Base-by-base conservation (phyloP, 2,329 filamentous ascomycete genomes). In the Didymella segeticola region DNA sequence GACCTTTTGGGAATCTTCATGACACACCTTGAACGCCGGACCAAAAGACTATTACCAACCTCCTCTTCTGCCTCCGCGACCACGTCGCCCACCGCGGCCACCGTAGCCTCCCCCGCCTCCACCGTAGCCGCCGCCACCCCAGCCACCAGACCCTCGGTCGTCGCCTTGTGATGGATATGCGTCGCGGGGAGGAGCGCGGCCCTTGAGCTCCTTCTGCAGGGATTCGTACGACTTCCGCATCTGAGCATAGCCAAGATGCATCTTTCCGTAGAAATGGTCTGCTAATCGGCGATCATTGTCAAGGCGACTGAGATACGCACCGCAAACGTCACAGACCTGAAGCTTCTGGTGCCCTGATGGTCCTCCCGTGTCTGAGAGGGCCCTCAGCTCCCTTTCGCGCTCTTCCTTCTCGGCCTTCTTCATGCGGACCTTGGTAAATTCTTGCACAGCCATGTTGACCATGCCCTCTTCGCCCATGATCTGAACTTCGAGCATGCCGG, bases 221-320 rank as follows among this genome's bases (percentile, higher is more conserved):
- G 84, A 80, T 50, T 96, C 92, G 68, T 86, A 92, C 3, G 92
- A 95, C 82, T 95, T 96, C 66, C 95, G 86, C 95, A 99, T 99
- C 78, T 96, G 91, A 14, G 95, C 95, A 73, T 98, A 99, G 0
- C 95, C 95, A 52, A 99, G 79, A 72, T 99, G 95, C 95, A 99
- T 99, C 82, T 99, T 99, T 19, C 95, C 95, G 76, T 97, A 98
- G 73, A 99, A 99, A 75, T 99, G 95, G 73, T 99, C 95, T 17
- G 95, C 95, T 70, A 99, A 76, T 25, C 95, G 84, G 29, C 95
- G 85, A 74, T 99, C 95, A 71, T 99, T 99, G 73, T 99, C 95
- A 26, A 99, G 83, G 19, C 95, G 81, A 58, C 88, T 92, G 30
- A 99, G 83, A 74, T 98, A 99, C 5, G 95, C 95, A 58, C 95